phyloP scores from a whole-genome alignment of 2,329 filamentous ascomycete genomes.

The Ceratocystis cubensis region DNA sequence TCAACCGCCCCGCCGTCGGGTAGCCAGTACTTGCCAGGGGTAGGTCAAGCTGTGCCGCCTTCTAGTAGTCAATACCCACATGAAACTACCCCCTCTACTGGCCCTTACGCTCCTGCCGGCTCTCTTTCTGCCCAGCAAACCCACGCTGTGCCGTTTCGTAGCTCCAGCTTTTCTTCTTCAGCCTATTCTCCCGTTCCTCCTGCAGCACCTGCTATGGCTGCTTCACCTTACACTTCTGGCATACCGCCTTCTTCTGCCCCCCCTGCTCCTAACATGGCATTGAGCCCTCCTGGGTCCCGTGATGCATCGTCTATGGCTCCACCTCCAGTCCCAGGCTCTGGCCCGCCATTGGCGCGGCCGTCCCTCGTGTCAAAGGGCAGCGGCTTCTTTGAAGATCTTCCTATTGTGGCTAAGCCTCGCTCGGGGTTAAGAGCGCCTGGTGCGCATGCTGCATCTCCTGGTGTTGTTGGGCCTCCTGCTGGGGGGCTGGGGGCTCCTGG shows the following conservation, averaged over 20 bases:
- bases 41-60: constrained; percentile 23
- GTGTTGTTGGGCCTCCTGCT: constrained; percentile 13
- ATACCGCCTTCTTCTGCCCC: background rate
- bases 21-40: background rate
- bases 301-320: constrained; percentile 10
- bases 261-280: background rate
- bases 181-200: constrained; percentile 24
- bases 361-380: constrained; percentile 31
- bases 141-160: constrained; percentile 45
- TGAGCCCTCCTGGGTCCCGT: constrained; percentile 23
- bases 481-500: constrained; percentile 23
- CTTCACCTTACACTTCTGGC: constrained; percentile 21
- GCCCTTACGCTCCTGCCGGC: constrained; percentile 1
- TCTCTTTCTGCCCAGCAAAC: constrained; percentile 29
- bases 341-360: constrained; percentile 27
- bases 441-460: constrained; percentile 34
- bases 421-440: constrained; percentile 43
- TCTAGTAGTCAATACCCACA: constrained; percentile 3
- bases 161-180: constrained; percentile 42
- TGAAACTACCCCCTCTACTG: constrained; percentile 26
- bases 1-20: constrained; percentile 23
- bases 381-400: constrained; percentile 69
- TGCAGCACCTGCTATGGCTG: constrained; percentile 14
- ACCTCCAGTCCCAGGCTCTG: constrained; percentile 24
- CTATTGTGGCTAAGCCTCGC: constrained; percentile 48